phyloP scores from a whole-genome alignment of 75 land plant genomes.

The Pinus tabuliformis region DNA sequence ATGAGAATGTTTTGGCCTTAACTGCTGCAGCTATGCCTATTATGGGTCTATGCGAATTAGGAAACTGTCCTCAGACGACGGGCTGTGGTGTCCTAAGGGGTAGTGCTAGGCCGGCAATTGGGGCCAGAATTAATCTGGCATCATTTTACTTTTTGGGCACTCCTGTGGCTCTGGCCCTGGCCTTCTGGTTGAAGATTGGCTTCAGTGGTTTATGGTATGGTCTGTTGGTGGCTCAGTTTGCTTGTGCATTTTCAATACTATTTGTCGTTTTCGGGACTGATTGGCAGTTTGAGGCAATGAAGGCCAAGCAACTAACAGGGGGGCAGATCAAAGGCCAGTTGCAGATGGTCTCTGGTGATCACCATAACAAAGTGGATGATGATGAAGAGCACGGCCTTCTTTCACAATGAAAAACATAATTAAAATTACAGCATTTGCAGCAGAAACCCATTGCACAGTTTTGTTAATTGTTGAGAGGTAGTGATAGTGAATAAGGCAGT shows the following conservation, averaged over 20 bases:
- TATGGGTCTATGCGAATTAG: conserved; percentile 83
- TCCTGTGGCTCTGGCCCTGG: conserved; percentile 78
- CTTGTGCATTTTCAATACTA: conserved; percentile 61
- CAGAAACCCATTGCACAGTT: not conserved
- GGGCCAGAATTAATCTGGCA: conserved; percentile 72
- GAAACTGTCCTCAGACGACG: conserved; percentile 93
- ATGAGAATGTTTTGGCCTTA: conserved; percentile 44
- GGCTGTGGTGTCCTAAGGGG: conserved; percentile 89
- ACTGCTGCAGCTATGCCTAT: conserved; percentile 76
- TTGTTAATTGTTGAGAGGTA: not conserved
- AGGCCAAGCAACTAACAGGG: conserved; percentile 53
- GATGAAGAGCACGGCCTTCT: not conserved
- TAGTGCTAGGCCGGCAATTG: conserved; percentile 76
- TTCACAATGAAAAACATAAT: not conserved
- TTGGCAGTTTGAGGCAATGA: conserved; percentile 69
- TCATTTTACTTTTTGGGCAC: conserved; percentile 87
- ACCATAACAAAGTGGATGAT: not conserved
- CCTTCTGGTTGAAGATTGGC: conserved; percentile 65
- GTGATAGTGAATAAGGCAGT: not conserved
- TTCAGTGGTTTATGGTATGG: conserved; percentile 87
- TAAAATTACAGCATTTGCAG: too few species aligned
- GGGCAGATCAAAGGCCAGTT: conserved; percentile 11
- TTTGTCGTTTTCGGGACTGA: conserved; percentile 63
- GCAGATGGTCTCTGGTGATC: not conserved
- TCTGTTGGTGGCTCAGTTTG: conserved; percentile 68